Base-by-base conservation (phyloP, 2,329 filamentous ascomycete genomes). In the Colletotrichum spaethianum region DNA sequence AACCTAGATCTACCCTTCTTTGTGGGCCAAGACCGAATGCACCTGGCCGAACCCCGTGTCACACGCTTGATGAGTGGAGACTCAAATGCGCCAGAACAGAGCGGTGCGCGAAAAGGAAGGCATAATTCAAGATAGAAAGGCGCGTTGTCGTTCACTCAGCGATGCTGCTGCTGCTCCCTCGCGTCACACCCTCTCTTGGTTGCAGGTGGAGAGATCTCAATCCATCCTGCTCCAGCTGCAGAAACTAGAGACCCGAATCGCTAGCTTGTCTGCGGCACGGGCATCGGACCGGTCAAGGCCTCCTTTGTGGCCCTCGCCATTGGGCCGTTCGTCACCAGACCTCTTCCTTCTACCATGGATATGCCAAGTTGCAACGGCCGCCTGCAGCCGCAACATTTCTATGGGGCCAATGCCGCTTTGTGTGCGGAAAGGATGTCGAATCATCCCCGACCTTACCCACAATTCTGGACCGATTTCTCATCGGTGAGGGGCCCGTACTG, bases 341-440 rank as follows among this genome's bases (percentile, higher is more conserved):
- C 53, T 70, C 46, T 11, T 48, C 31, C 52, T 48, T 36, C 38
- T 59, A 31, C 66, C 70, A 72, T 72, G 65, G 65, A 28, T 72
- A 60, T 72, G 53, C 64, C 65, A 69, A 70, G 65, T 60, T 69
- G 46, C 48, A 73, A 73, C 70, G 67, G 70, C 48, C 67, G 61
- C 61, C 67, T 70, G 70, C 70, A 71, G 70, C 70, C 50, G 67
- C 61, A 66, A 50, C 40, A 71, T 18, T 48, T 66, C 26, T 50
- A 46, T 59, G 67, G 67, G 66, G 67, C 62, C 33, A 44, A 61
- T 53, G 23, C 52, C 63, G 44, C 61, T 36, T 44, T 36, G 50
- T 42, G 67, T 70, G 67, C 62, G 48, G 61, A 42, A 52, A 23
- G 52, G 52, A 36, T 52, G 66, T 70, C 59, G 53, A 55, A 72